Conservation (phyloP, 345 rosid genomes). For the Pugionium dolabratum region DNA sequence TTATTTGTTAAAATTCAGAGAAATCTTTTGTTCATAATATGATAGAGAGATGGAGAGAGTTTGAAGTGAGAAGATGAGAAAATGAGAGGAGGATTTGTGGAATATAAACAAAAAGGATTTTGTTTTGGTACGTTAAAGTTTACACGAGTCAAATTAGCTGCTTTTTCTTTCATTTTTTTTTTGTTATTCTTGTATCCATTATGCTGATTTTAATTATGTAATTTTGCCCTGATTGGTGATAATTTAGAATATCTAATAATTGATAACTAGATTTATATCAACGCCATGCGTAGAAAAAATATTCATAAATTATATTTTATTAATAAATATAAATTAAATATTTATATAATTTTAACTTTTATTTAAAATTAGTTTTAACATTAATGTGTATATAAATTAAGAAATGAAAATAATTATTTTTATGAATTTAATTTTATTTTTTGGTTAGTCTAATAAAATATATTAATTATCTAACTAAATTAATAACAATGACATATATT, state of each 20-base stretch:
- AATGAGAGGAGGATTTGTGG: slow-evolving; percentile 43
- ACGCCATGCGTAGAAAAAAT: no score
- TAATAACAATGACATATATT: no score
- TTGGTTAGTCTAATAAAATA: no score
- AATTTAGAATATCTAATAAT: background rate
- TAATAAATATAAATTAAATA: background rate
- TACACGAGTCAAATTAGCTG: slow-evolving; percentile 28
- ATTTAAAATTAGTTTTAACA: no score
- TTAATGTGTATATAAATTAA: background rate
- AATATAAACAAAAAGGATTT: slow-evolving; percentile 42
- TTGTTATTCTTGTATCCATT: background rate
- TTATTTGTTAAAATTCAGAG: background rate
- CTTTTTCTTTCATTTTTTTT: background rate
- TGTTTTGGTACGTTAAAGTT: slow-evolving; percentile 35
- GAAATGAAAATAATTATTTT: background rate
- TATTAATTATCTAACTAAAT: no score
- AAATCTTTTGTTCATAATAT: slow-evolving; percentile 34
- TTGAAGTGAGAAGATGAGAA: slow-evolving; percentile 45
- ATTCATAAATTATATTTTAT: background rate
- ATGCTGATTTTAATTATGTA: background rate
- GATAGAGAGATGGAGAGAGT: slow-evolving; percentile 24
- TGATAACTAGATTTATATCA: no score
- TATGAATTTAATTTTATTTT: background rate
- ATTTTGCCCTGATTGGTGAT: background rate
- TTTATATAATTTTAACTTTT: background rate